Conservation (phyloP, 1,139 yeast species). For the Protomyces inundatus region DNA sequence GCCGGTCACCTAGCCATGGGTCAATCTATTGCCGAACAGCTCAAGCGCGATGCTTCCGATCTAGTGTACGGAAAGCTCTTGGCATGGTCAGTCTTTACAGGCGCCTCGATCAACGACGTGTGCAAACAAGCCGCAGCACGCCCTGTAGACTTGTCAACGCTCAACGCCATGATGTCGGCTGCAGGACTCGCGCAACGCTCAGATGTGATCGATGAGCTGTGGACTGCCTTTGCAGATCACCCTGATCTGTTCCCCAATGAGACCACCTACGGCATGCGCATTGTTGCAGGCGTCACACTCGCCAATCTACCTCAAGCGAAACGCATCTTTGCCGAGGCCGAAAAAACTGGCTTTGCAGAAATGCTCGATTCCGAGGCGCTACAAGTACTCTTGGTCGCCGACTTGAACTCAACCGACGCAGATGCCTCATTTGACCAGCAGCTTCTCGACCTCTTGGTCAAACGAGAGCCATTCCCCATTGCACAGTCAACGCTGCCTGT, state of each 20-base stretch:
- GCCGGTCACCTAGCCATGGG: neutral
- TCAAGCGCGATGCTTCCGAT: neutral
- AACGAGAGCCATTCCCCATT: conserved; percentile 16
- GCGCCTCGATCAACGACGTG: neutral
- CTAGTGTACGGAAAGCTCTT: conserved; percentile 2
- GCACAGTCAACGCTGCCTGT: conserved; percentile 4
- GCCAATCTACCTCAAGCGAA: neutral
- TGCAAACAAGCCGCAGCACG: conserved; percentile 1
- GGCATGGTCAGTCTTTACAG: conserved; percentile 10
- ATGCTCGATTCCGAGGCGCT: conserved; percentile 19
- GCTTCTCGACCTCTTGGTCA: conserved; percentile 1
- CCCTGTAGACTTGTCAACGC: neutral
- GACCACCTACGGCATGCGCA: conserved; percentile 14
- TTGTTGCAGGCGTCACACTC: conserved; percentile 3
- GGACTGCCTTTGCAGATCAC: neutral
- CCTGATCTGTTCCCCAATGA: conserved; percentile 1
- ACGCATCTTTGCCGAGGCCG: conserved; percentile 3
- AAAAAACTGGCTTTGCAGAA: conserved; percentile 10
- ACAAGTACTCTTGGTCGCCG: conserved; percentile 7
- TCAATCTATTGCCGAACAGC: neutral
- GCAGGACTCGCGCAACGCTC: conserved; percentile 6
- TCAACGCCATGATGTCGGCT: conserved; percentile 20
- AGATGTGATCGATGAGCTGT: conserved; percentile 8
- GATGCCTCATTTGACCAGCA: neutral
- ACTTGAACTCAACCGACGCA: neutral